A percentile compares a stretch with the other conserved stretches of the same genome.
Evolutionary conservation across 345 rosid species (phyloP).

Genomic region (Moricandia moricandioides): DNA sequence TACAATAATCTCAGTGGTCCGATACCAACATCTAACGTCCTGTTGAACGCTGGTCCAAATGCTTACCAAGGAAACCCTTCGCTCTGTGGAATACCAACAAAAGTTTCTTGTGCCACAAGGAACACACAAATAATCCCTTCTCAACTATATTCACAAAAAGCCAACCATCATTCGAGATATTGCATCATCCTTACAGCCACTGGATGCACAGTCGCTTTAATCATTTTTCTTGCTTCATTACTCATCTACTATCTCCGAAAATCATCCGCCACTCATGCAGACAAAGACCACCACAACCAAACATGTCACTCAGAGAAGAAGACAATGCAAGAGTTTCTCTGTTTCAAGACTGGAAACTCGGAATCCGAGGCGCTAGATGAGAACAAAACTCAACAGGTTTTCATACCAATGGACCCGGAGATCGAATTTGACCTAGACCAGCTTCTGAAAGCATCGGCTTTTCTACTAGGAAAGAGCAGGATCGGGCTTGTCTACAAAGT

Average conservation of each 20-base stretch:
- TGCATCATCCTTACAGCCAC: slow-evolving; percentile 22
- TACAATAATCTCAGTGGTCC: slow-evolving; percentile 48
- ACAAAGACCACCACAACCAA: slow-evolving; percentile 18
- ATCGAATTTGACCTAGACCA: slow-evolving; percentile 71
- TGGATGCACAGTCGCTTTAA: slow-evolving; percentile 35
- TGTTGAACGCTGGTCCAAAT: slow-evolving; percentile 65
- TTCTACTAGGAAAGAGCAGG: slow-evolving; percentile 83
- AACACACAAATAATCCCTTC: slow-evolving; percentile 23
- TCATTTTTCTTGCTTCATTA: slow-evolving; percentile 51
- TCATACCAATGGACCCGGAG: slow-evolving; percentile 59
- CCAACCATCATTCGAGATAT: slow-evolving; percentile 5
- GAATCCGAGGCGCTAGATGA: slow-evolving; percentile 46
- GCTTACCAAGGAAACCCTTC: slow-evolving; percentile 70
- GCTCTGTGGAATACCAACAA: slow-evolving; percentile 55
- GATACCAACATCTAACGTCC: slow-evolving; percentile 12
- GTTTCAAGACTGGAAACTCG: slow-evolving; percentile 48
- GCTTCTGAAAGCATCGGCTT: slow-evolving; percentile 87
- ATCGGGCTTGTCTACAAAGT: slow-evolving; percentile 84
- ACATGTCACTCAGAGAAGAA: slow-evolving; percentile 38
- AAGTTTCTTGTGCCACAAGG: slow-evolving; percentile 39
- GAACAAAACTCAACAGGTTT: slow-evolving; percentile 53
- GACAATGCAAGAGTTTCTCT: slow-evolving; percentile 48
- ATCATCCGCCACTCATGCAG: slow-evolving; percentile 23
- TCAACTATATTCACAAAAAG: slow-evolving; percentile 19
- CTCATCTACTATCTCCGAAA: slow-evolving; percentile 48